Conservation (phyloP, 2,329 filamentous ascomycete species). For the Penicillium sp. region DNA sequence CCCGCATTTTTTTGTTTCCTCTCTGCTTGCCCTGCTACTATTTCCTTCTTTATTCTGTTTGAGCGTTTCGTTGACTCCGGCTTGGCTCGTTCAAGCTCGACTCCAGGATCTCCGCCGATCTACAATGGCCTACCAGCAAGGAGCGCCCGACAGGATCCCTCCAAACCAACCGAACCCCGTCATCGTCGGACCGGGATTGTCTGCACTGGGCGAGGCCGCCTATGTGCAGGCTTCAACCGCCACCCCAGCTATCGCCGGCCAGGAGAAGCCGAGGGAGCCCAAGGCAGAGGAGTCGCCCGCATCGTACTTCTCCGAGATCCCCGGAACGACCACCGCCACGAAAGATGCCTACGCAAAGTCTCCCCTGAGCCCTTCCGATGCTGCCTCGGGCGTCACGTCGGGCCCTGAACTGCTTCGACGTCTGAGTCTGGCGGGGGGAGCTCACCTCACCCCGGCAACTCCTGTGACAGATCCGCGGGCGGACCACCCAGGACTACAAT, state of each 20-base stretch:
- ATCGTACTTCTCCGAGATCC: constrained; percentile 28
- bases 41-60: background rate
- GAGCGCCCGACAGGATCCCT: constrained; percentile 13
- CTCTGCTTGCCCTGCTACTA: background rate
- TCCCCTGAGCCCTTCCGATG: constrained; percentile 37
- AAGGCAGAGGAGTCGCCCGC: constrained; percentile 19
- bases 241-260: constrained; percentile 25
- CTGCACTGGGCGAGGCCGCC: constrained; percentile 19
- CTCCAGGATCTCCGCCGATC: background rate
- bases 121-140: constrained; percentile 15
- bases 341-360: constrained; percentile 19
- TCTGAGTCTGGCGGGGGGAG: constrained; percentile 44
- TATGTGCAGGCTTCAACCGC: constrained; percentile 26
- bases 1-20: background rate
- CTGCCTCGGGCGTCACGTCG: constrained; percentile 42
- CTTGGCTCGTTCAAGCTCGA: constrained; percentile 2
- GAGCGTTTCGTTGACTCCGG: constrained; percentile 5
- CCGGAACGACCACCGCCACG: constrained; percentile 18
- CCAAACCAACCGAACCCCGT: constrained; percentile 14
- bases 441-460: constrained; percentile 33
- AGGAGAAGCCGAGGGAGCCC: constrained; percentile 16
- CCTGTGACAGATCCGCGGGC: constrained; percentile 51
- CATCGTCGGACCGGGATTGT: constrained; percentile 15
- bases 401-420: constrained; percentile 51
- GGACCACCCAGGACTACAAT: constrained; percentile 54